Conservation (phyloP, 208 protist genomes). For the Trypanosoma lewisi region DNA sequence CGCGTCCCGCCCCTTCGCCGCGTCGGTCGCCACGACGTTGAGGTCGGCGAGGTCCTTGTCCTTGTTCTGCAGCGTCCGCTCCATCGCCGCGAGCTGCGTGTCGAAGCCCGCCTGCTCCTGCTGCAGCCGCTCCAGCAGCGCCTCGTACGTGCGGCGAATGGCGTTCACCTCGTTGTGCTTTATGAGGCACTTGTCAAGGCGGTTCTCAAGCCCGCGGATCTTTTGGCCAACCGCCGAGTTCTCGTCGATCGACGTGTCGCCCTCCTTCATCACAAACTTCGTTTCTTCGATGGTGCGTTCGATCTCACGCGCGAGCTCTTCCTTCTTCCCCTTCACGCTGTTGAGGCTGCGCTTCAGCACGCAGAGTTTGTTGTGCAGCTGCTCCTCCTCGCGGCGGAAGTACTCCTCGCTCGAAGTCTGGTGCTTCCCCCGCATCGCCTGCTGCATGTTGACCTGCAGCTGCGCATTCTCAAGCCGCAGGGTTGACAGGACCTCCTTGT, state of each 20-base stretch:
- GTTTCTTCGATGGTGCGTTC: conserved; percentile 47
- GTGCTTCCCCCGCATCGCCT: conserved; percentile 54
- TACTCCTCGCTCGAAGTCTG: conserved; percentile 67
- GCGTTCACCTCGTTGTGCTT: conserved; percentile 96
- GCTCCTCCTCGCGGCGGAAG: conserved; percentile 73
- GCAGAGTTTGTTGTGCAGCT: conserved; percentile 79
- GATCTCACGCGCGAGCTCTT: conserved; percentile 65
- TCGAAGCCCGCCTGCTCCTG: conserved; percentile 91
- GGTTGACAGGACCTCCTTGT: conserved; percentile 80
- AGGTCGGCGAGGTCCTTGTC: conserved; percentile 91
- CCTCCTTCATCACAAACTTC: conserved; percentile 51
- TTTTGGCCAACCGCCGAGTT: conserved; percentile 83
- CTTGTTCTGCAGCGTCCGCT: conserved; percentile 85
- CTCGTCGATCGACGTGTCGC: conserved; percentile 54
- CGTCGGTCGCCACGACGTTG: conserved; percentile 81
- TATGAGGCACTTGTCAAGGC: conserved; percentile 96
- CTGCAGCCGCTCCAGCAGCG: conserved; percentile 92
- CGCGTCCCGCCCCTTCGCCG: conserved; percentile 75
- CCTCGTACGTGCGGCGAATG: conserved; percentile 94
- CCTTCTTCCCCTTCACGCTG: conserved; percentile 76
- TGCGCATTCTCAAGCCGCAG: conserved; percentile 90
- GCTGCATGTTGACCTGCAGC: conserved; percentile 50
- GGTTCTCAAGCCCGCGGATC: conserved; percentile 94
- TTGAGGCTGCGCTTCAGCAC: conserved; percentile 84
- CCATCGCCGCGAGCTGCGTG: conserved; percentile 85